Percentiles rank a stretch among this genome's conserved stretches.
These are phyloP conservation scores for Diaporthe citrichinensis DNA, from an alignment of 2,329 filamentous ascomycete genomes.

Conservation along the genomic window DNA sequence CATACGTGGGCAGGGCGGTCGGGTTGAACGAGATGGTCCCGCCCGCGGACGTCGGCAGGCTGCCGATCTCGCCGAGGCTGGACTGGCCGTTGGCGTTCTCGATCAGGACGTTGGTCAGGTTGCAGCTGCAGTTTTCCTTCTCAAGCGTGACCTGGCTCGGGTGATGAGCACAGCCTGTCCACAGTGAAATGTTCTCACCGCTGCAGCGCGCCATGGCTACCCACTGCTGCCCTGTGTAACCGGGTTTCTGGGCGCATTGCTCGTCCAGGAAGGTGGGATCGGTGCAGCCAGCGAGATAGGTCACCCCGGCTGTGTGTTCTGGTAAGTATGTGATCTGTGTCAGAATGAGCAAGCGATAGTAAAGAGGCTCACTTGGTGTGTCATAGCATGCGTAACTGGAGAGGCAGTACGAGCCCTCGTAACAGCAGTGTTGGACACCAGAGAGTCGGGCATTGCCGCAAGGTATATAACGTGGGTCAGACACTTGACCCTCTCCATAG, in stretches of 20 bases:
- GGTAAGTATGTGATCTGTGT: not conserved
- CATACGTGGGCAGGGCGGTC: slow-evolving; percentile 23
- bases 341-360: not conserved
- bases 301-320: not conserved
- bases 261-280: slow-evolving; percentile 28
- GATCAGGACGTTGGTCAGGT: slow-evolving; percentile 18
- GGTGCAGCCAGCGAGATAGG: slow-evolving; percentile 21
- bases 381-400: slow-evolving; percentile 27
- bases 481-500: slow-evolving; percentile 24
- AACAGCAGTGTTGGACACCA: slow-evolving; percentile 28
- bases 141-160: not conserved
- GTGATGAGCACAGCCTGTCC: slow-evolving; percentile 23
- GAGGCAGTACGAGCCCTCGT: slow-evolving; percentile 25
- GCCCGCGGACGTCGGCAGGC: slow-evolving; percentile 11
- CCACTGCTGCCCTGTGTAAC: slow-evolving; percentile 22
- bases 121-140: slow-evolving; percentile 27
- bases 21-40: slow-evolving; percentile 26
- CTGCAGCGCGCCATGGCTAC: slow-evolving; percentile 27
- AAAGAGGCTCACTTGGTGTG: not conserved
- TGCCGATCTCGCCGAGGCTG: slow-evolving; percentile 27
- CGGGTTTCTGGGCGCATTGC: slow-evolving; percentile 30
- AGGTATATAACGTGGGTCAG: slow-evolving; percentile 22
- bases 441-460: slow-evolving; percentile 27
- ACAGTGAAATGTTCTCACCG: slow-evolving; percentile 5
- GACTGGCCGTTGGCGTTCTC: slow-evolving; percentile 25